Conservation (phyloP, 129 eudicot genomes). For the Flaveria brownii region DNA sequence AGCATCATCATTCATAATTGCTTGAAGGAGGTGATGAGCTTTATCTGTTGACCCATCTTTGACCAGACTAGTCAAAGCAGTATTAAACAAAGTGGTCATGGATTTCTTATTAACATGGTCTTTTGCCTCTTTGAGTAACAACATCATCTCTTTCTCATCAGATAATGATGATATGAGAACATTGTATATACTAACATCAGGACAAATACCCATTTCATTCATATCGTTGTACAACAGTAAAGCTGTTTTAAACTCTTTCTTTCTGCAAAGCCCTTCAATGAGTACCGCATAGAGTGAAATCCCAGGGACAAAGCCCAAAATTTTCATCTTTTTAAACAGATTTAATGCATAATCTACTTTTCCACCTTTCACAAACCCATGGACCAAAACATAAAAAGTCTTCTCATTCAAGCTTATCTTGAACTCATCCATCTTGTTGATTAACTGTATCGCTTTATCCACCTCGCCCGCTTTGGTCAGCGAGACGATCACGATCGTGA, state of each 20-base stretch:
- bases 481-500: constrained; percentile 49
- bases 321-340: constrained; percentile 62
- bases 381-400: constrained; percentile 67
- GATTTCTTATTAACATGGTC: constrained; percentile 35
- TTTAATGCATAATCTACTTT: constrained; percentile 58
- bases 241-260: constrained; percentile 53
- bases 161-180: constrained; percentile 42
- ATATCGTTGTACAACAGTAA: constrained; percentile 48
- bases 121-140: constrained; percentile 44
- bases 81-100: constrained; percentile 39
- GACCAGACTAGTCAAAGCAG: constrained; percentile 54
- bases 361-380: constrained; percentile 64
- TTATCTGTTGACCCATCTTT: constrained; percentile 42
- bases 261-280: constrained; percentile 60
- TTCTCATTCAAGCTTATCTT: constrained; percentile 61
- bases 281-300: constrained; percentile 62
- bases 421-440: constrained; percentile 53
- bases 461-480: constrained; percentile 58
- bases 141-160: constrained; percentile 50
- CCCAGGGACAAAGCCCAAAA: constrained; percentile 51
- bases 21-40: constrained; percentile 53
- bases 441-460: constrained; percentile 53
- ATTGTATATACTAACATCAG: constrained; percentile 60
- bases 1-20: constrained; percentile 35
- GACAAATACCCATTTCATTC: constrained; percentile 49